A percentile compares a stretch with the other conserved stretches of the same genome.
Conservation (phyloP, 148 eudicot species). For the Fagopyrum esculentum region DNA sequence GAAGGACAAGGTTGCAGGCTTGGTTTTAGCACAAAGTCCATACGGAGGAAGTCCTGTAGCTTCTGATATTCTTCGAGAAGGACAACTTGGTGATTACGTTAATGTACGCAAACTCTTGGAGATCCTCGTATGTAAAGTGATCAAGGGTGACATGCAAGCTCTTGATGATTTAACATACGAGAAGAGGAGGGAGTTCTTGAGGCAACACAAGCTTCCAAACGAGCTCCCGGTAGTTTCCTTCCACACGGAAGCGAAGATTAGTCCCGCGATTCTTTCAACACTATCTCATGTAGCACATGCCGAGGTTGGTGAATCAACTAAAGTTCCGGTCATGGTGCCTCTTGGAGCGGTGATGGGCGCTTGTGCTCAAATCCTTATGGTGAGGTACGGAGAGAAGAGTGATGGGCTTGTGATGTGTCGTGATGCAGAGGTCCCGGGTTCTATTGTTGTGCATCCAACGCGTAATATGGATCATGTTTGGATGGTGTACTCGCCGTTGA, state of each 20-base stretch:
- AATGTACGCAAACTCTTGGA: slow-evolving; percentile 85
- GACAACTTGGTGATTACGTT: slow-evolving; percentile 95
- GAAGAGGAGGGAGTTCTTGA: slow-evolving; percentile 67
- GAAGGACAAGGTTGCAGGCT: slow-evolving; percentile 90
- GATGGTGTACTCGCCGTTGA: slow-evolving; percentile 89
- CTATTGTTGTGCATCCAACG: slow-evolving; percentile 72
- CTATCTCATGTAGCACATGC: slow-evolving; percentile 91
- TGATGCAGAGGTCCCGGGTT: slow-evolving; percentile 99
- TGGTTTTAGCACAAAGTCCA: slow-evolving; percentile 95
- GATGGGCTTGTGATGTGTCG: slow-evolving; percentile 92
- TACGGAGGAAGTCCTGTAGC: slow-evolving; percentile 98
- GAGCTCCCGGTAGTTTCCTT: slow-evolving; percentile 82
- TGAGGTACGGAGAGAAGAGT: slow-evolving; percentile 81
- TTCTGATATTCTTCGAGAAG: slow-evolving; percentile 84
- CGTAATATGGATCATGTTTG: slow-evolving; percentile 91
- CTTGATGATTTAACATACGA: slow-evolving; percentile 90
- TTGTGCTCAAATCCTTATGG: slow-evolving; percentile 83
- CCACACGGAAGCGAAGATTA: slow-evolving; percentile 83
- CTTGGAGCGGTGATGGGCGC: slow-evolving; percentile 97
- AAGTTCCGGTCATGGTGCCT: slow-evolving; percentile 80
- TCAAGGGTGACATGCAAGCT: slow-evolving; percentile 97
- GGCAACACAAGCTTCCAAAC: slow-evolving; percentile 53
- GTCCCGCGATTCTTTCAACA: slow-evolving; percentile 87
- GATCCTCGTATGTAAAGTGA: slow-evolving; percentile 77
- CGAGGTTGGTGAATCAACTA: slow-evolving; percentile 67